Percentiles rank a stretch among this genome's conserved stretches.
These are phyloP conservation scores for Emmonsiellopsis sp. DNA, from an alignment of 2,329 filamentous ascomycete species.

Conservation along the genomic window DNA sequence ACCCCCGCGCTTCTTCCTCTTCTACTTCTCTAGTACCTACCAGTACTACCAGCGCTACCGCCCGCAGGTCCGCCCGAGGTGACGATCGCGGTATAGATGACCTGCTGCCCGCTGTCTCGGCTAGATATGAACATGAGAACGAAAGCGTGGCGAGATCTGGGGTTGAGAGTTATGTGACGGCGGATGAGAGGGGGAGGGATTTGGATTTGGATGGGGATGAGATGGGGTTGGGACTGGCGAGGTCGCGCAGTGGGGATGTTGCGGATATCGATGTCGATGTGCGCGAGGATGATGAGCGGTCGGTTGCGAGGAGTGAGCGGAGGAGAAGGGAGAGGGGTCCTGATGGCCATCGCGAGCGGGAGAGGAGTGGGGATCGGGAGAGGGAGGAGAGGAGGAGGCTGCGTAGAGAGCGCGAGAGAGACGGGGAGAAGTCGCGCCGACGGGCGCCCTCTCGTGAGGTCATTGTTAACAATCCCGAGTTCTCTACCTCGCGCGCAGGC, in stretches of 20 bases:
- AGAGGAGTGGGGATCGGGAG: slow-evolving; percentile 12
- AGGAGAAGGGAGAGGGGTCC: slow-evolving; percentile 5
- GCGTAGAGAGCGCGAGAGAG: slow-evolving; percentile 18
- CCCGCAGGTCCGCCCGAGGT: slow-evolving; percentile 34
- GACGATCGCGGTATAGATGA: slow-evolving; percentile 31
- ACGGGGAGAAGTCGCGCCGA: slow-evolving; percentile 11
- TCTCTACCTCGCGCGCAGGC: background rate
- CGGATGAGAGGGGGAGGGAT: slow-evolving; percentile 20
- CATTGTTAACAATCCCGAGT: slow-evolving; percentile 3
- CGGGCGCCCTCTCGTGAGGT: slow-evolving; percentile 6
- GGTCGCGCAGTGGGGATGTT: slow-evolving; percentile 13
- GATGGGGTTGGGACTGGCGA: slow-evolving; percentile 13
- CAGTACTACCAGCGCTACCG: slow-evolving; percentile 11
- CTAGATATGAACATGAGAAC: slow-evolving; percentile 9
- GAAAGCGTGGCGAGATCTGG: slow-evolving; percentile 11
- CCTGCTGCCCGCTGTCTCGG: slow-evolving; percentile 6
- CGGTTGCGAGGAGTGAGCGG: slow-evolving; percentile 2
- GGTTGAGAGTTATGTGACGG: slow-evolving; percentile 29
- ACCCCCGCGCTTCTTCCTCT: slow-evolving; percentile 14
- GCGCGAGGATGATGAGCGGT: background rate
- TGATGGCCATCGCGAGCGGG: slow-evolving; percentile 12
- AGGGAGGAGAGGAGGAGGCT: slow-evolving; percentile 7
- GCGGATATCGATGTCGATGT: slow-evolving; percentile 14
- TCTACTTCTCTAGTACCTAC: slow-evolving; percentile 16
- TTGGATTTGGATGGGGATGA: slow-evolving; percentile 18